A percentile compares a stretch with the other conserved stretches of the same genome.
phyloP scores from a whole-genome alignment of 31 red algal genomes.

The Asparagopsis taxiformis region DNA sequence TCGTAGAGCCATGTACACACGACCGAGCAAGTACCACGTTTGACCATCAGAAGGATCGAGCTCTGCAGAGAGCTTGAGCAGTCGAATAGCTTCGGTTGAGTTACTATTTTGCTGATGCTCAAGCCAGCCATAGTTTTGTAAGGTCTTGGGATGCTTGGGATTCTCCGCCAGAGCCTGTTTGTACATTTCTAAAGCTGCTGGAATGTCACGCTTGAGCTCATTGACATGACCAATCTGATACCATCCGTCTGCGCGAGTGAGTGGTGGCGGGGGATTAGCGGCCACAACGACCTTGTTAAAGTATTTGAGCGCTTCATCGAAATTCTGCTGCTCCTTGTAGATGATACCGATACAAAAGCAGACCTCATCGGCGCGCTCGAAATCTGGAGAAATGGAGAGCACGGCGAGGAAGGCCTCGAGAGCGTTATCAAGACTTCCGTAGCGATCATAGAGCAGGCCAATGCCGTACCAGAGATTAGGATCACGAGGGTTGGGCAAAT shows the following conservation, averaged over 20 bases:
- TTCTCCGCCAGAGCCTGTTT: conserved; percentile 80
- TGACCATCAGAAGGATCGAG: conserved; percentile 80
- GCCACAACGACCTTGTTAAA: conserved; percentile 85
- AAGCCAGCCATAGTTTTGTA: conserved; percentile 90
- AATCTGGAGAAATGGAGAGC: conserved; percentile 76
- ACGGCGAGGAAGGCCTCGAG: conserved; percentile 89
- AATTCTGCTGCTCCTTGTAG: conserved; percentile 84
- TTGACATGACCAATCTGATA: conserved; percentile 95
- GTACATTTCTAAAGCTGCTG: conserved; percentile 78
- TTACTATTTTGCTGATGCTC: conserved; percentile 66
- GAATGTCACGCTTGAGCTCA: conserved; percentile 67
- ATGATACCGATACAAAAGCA: conserved; percentile 96
- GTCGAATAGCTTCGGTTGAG: conserved; percentile 51
- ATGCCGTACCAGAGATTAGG: conserved; percentile 92
- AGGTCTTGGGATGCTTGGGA: conserved; percentile 89
- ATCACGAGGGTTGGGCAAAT: conserved; percentile 72
- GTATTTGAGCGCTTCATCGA: conserved; percentile 77
- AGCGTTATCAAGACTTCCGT: conserved; percentile 84
- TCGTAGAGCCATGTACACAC: conserved; percentile 62
- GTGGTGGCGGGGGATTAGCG: conserved; percentile 71
- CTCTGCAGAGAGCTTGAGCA: conserved; percentile 70
- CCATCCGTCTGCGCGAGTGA: conserved; percentile 81
- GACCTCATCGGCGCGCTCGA: conserved; percentile 87
- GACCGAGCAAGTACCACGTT: conserved; percentile 93
- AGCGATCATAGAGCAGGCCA: conserved; percentile 90